These are phyloP conservation scores for Coniochaeta hoffmannii DNA, from an alignment of 2,329 filamentous ascomycete species.

Conservation along the genomic window DNA sequence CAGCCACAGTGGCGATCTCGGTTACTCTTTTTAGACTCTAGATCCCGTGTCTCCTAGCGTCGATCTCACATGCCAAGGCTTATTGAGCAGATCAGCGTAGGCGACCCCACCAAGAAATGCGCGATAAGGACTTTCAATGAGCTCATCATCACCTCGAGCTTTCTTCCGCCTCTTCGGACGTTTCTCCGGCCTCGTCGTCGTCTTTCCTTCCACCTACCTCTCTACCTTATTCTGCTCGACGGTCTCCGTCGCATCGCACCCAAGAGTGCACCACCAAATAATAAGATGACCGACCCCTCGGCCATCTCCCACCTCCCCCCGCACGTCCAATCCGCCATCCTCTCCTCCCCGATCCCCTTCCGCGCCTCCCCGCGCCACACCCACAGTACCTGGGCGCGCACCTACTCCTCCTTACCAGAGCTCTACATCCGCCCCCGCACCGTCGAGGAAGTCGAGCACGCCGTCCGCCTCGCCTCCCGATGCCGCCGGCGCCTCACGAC, in stretches of 20 bases:
- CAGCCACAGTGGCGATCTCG: no score
- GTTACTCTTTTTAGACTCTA: not conserved
- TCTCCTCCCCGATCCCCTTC: constrained; percentile 47
- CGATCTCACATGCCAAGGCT: not conserved
- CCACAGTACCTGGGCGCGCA: constrained; percentile 92
- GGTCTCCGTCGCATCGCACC: no score
- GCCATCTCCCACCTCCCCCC: constrained; percentile 2
- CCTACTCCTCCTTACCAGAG: constrained; percentile 82
- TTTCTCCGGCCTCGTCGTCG: not conserved
- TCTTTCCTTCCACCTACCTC: not conserved
- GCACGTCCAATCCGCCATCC: not conserved
- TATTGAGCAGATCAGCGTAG: not conserved
- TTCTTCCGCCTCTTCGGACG: not conserved
- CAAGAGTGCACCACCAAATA: no score
- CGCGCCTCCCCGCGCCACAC: constrained; percentile 63
- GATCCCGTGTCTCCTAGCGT: not conserved
- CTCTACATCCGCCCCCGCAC: constrained; percentile 82
- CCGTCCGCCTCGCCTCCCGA: constrained; percentile 70
- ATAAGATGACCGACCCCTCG: not conserved
- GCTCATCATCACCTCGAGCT: not conserved
- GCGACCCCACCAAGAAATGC: not conserved
- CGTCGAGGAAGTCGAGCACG: constrained; percentile 74
- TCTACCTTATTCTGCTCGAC: not conserved
- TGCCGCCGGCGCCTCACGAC: constrained; percentile 77
- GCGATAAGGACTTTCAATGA: not conserved